A percentile compares a stretch with the other conserved stretches of the same genome.
Conservation (phyloP, 768 basidiomycete genomes). For the Sistotremastrum suecicum region DNA sequence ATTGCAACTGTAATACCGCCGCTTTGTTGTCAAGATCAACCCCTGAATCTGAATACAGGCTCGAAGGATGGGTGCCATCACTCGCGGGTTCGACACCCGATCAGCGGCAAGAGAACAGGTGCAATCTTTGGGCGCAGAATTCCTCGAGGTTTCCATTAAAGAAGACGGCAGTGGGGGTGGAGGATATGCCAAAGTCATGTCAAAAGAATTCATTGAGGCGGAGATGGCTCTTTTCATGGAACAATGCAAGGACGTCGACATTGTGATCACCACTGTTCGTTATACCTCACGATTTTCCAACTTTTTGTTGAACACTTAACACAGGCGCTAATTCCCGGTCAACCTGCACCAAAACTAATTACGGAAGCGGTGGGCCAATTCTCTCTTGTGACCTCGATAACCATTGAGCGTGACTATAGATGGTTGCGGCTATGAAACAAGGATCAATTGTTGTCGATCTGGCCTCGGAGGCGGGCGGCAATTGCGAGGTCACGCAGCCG, state of each 20-base stretch:
- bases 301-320: not conserved
- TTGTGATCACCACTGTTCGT: conserved; percentile 69
- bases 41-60: conserved; percentile 29
- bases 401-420: conserved; percentile 18
- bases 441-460: conserved; percentile 81
- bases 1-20: conserved; percentile 53
- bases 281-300: conserved; percentile 5
- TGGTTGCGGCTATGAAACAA: conserved; percentile 86
- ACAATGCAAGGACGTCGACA: conserved; percentile 82
- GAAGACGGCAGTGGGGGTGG: conserved; percentile 76
- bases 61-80: conserved; percentile 72
- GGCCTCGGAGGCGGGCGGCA: conserved; percentile 83
- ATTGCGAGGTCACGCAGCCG: conserved; percentile 70
- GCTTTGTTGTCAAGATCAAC: not conserved
- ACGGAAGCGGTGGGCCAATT: conserved; percentile 38
- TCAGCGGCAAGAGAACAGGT: conserved; percentile 80
- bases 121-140: conserved; percentile 81
- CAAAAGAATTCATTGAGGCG: conserved; percentile 76
- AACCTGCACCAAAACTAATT: conserved; percentile 76
- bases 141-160: conserved; percentile 65
- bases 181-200: conserved; percentile 86
- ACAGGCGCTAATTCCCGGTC: conserved; percentile 74
- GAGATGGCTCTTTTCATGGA: conserved; percentile 83
- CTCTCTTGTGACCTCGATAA: not conserved
- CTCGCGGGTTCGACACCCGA: conserved; percentile 79